Percentiles rank a stretch among this genome's conserved stretches.
Evolutionary conservation across 2,329 filamentous ascomycete species (phyloP).

Genomic region (Microdochium nivale): DNA sequence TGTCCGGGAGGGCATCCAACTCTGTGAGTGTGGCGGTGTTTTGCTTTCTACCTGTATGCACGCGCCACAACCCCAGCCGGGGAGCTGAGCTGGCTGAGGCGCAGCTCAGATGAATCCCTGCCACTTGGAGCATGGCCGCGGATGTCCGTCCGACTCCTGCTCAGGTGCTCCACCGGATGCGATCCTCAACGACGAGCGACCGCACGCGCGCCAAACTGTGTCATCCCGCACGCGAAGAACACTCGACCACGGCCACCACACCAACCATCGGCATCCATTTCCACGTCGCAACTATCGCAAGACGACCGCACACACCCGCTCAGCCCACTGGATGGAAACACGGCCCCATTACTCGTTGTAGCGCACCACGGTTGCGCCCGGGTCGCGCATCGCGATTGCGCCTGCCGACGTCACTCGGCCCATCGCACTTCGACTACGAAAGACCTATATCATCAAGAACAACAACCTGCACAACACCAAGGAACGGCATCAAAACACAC

Average conservation of each 20-base stretch:
- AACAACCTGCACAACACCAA: not conserved
- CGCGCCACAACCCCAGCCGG: not conserved
- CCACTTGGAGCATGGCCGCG: not conserved
- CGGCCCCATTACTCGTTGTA: not conserved
- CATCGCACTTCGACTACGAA: not conserved
- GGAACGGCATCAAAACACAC: no score
- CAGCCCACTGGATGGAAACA: not conserved
- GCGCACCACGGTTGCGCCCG: not conserved
- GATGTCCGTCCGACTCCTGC: not conserved
- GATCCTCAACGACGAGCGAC: not conserved
- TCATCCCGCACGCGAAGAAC: not conserved
- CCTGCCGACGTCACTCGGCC: conserved; percentile 1
- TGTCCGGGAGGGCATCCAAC: no score
- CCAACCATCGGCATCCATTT: not conserved
- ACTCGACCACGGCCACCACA: not conserved
- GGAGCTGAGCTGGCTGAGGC: not conserved
- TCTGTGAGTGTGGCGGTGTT: not conserved
- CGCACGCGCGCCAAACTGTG: not conserved
- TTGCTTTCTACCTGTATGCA: not conserved
- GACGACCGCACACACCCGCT: not conserved
- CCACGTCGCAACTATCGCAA: not conserved
- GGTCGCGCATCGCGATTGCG: not conserved
- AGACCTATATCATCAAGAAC: not conserved
- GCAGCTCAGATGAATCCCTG: not conserved
- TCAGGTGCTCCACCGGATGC: not conserved